Percentiles rank a stretch among this genome's conserved stretches.
phyloP scores from a whole-genome alignment of 352 stramenopile species.

The Globisporangium yorkense region DNA sequence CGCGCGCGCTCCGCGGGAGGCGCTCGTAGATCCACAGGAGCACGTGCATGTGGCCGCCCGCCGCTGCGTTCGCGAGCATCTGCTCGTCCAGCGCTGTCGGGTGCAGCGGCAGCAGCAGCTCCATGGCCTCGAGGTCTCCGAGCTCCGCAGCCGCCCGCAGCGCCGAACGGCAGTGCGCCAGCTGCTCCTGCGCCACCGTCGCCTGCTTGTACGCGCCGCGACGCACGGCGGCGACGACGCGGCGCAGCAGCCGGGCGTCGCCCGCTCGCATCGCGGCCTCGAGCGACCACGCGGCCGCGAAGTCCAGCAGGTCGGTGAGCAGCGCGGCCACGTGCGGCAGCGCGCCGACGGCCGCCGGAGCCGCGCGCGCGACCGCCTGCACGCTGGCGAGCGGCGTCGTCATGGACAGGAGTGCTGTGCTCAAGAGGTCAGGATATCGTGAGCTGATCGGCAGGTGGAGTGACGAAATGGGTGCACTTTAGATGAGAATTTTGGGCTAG shows the following conservation, averaged over 20 bases:
- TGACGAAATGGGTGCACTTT: not conserved
- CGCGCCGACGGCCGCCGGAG: constrained; percentile 15
- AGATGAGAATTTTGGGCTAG: too few species aligned
- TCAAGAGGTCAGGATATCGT: too few species aligned
- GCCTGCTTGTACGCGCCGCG: constrained; percentile 9
- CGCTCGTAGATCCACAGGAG: constrained; percentile 12
- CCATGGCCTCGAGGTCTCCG: not conserved
- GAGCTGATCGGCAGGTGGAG: too few species aligned
- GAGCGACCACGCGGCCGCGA: constrained; percentile 20
- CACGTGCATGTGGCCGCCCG: constrained; percentile 7
- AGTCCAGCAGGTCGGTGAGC: constrained; percentile 21
- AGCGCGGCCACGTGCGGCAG: constrained; percentile 21
- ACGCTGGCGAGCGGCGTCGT: constrained; percentile 12
- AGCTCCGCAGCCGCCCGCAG: constrained; percentile 7
- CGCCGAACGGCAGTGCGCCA: constrained; percentile 8
- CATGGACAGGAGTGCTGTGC: too few species aligned
- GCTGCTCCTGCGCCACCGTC: not conserved
- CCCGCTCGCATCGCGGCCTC: constrained; percentile 7
- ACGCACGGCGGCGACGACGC: constrained; percentile 4
- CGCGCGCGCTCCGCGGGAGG: not conserved
- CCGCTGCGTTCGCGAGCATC: constrained; percentile 6
- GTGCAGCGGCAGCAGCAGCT: constrained; percentile 5
- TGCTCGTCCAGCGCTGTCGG: constrained; percentile 3
- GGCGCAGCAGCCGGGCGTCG: constrained; percentile 15
- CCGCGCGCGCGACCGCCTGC: constrained; percentile 9